Conservation (phyloP, 2,329 filamentous ascomycete genomes). For the Trichoderma gracile region DNA sequence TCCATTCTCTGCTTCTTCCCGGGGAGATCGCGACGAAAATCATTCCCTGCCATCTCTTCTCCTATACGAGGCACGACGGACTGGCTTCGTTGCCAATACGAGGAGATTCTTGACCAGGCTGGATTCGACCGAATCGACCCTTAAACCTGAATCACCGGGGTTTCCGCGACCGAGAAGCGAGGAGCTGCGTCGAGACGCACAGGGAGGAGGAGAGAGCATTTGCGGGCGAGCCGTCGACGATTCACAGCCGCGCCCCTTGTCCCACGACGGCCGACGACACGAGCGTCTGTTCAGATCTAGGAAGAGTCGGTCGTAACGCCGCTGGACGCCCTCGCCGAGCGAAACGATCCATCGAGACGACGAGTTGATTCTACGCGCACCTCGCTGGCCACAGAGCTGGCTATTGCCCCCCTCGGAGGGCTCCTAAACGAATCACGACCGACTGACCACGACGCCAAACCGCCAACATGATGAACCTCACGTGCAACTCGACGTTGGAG, state of each 20-base stretch:
- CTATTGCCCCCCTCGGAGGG: conserved; percentile 20
- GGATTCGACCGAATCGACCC: neutral
- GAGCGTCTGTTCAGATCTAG: neutral
- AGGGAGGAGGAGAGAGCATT: neutral
- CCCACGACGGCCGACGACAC: neutral
- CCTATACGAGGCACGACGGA: too few species aligned
- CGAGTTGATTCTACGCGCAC: neutral
- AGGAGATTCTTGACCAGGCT: conserved; percentile 6
- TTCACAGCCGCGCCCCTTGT: neutral
- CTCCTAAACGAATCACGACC: neutral
- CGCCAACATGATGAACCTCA: conserved; percentile 38
- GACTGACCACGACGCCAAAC: neutral
- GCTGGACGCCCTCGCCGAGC: neutral
- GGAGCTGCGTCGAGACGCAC: neutral
- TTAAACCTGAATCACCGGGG: neutral
- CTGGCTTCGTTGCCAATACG: neutral
- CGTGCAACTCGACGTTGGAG: conserved; percentile 48
- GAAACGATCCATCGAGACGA: conserved; percentile 1
- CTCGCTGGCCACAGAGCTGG: conserved; percentile 7
- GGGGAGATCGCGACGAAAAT: neutral
- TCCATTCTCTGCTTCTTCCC: neutral
- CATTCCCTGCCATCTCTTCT: neutral
- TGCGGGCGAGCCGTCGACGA: neutral
- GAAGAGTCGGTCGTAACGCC: neutral
- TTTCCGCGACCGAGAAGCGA: neutral